Evolutionary conservation across 2,329 filamentous ascomycete species (phyloP), one percentile per base, ranked within the genome.

Genomic region (Zopfia rhizophila): DNA sequence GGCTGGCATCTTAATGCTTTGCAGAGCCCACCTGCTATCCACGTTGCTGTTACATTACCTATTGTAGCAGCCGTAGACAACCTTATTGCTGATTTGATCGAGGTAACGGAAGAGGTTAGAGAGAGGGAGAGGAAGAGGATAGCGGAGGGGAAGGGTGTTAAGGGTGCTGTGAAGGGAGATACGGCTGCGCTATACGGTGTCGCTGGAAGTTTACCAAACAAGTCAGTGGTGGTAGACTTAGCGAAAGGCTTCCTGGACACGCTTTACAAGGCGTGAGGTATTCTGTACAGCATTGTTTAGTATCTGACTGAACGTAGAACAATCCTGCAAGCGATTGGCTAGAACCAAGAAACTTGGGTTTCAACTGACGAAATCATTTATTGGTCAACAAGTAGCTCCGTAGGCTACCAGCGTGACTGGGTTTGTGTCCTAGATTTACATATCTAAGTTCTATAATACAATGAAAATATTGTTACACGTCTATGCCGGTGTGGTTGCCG

Each of bases 1-100:
- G 93, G 94, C 3, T 99, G 94, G 94, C 94, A 99, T 75, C 80
- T 99, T 48, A 99, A 97, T 66, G 90, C 92, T 3, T 81, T 99
- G 53, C 94, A 99, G 75, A 87, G 85, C 62, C 94, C 94, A 2
- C 87, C 94, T 0, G 94, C 91, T 14, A 91, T 99, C 43, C 94
- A 99, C 71, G 85, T 97, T 27, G 94, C 94, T 10, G 91, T 97
- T 27, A 99, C 94, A 1, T 72, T 96, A 60, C 93, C 93, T 12
- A 89, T 95, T 35, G 85, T 86, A 16, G 87, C 87, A 61, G 90
- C 88, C 2, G 89, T 90, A 68, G 91, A 97, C 65, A 82, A 83
- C 65, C 79, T 99, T 42, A 81, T 94, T 38, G 74, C 76, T 7
- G 94, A 99, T 69, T 73, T 87, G 22, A 74, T 80, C 22, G 78